Percentiles rank a stretch among this genome's conserved stretches.
Conservation (phyloP, 2,329 filamentous ascomycete species). For the Aspergillus brunneoviolaceus region DNA sequence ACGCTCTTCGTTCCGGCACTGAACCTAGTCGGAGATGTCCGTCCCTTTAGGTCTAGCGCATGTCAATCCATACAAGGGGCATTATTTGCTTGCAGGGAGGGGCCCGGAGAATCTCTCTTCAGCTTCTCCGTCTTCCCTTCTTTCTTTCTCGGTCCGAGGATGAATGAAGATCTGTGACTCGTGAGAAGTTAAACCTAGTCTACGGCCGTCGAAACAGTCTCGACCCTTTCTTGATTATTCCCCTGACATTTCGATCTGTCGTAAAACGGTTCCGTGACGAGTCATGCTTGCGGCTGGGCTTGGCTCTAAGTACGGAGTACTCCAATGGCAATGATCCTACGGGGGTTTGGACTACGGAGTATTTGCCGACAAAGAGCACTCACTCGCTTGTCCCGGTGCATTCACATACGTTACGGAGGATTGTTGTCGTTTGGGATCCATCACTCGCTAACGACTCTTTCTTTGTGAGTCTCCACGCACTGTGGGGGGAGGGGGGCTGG, state of each 20-base stretch:
- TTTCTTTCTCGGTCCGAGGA: background rate
- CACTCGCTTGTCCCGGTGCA: too few species aligned
- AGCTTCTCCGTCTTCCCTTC: too few species aligned
- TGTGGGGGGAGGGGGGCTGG: background rate
- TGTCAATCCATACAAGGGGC: background rate
- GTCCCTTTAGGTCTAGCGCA: background rate
- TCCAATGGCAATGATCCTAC: too few species aligned
- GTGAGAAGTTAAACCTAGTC: background rate
- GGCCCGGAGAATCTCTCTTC: too few species aligned
- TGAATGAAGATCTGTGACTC: background rate
- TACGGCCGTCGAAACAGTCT: too few species aligned
- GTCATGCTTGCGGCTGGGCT: background rate
- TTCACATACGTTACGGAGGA: too few species aligned
- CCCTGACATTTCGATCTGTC: background rate
- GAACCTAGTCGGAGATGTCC: background rate
- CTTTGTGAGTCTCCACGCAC: background rate
- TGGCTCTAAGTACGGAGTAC: too few species aligned
- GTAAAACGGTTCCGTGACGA: background rate
- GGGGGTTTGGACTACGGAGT: too few species aligned
- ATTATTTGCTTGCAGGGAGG: too few species aligned
- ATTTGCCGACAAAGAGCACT: too few species aligned
- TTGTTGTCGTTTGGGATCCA: too few species aligned
- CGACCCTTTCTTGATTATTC: background rate
- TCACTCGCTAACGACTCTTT: background rate
- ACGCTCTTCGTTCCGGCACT: background rate